A percentile compares a stretch with the other conserved stretches of the same genome.
Evolutionary conservation across 2,329 filamentous ascomycete genomes (phyloP).

Genomic region (Talaromyces sp.): DNA sequence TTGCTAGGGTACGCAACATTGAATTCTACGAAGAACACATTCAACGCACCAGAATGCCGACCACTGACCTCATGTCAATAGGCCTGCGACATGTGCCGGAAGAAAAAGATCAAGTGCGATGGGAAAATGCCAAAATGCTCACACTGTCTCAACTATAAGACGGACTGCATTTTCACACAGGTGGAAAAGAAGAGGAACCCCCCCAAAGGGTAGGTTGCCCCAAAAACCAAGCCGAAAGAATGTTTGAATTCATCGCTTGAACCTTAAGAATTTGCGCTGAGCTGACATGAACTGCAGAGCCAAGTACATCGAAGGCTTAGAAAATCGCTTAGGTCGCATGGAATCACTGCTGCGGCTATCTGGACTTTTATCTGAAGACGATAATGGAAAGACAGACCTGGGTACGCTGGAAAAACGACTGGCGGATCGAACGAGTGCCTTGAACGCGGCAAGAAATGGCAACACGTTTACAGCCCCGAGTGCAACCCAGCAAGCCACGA

Average conservation of each 20-base stretch:
- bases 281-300: constrained; percentile 59
- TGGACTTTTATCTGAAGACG: constrained; percentile 82
- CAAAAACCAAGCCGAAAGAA: neutral
- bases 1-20: constrained; percentile 70
- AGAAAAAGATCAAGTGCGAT: constrained; percentile 94
- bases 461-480: constrained; percentile 31
- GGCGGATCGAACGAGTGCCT: constrained; percentile 52
- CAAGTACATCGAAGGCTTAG: constrained; percentile 96
- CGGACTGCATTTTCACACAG: constrained; percentile 94
- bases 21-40: neutral
- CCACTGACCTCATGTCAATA: constrained; percentile 38
- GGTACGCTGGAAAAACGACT: constrained; percentile 81
- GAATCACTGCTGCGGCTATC: constrained; percentile 86
- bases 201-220: constrained; percentile 81
- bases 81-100: constrained; percentile 96
- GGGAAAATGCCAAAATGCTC: constrained; percentile 93
- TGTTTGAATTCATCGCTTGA: neutral
- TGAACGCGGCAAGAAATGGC: constrained; percentile 41
- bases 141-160: constrained; percentile 97
- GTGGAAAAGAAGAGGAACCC: constrained; percentile 98
- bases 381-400: constrained; percentile 81
- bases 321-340: constrained; percentile 94
- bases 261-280: neutral
- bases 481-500: constrained; percentile 34
- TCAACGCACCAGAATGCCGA: constrained; percentile 2